Percentiles rank a stretch among this genome's conserved stretches.
These are phyloP conservation scores for Sarcomyxa edulis DNA, from an alignment of 768 basidiomycete species.

Conservation along the genomic window DNA sequence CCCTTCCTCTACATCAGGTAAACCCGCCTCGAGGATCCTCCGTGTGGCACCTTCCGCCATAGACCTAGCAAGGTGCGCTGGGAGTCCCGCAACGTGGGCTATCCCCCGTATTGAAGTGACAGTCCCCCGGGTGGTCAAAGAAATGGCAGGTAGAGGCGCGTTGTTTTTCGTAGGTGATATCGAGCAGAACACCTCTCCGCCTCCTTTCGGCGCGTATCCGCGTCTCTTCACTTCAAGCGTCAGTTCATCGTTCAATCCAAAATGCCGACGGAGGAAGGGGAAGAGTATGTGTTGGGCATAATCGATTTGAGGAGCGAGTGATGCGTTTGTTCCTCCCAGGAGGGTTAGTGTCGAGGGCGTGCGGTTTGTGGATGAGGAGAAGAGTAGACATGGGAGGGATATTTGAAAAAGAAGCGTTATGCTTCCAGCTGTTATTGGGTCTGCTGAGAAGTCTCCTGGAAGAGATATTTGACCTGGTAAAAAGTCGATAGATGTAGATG, in stretches of 20 bases:
- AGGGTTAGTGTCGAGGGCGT: slow-evolving; percentile 46
- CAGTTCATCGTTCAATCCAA: slow-evolving; percentile 34
- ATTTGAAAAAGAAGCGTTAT: slow-evolving; percentile 69
- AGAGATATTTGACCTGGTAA: slow-evolving; percentile 39
- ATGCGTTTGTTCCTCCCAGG: slow-evolving; percentile 70
- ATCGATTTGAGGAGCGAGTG: slow-evolving; percentile 70
- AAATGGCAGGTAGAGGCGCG: slow-evolving; percentile 8
- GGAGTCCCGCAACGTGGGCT: slow-evolving; percentile 66
- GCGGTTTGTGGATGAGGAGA: slow-evolving; percentile 27
- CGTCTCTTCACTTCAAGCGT: slow-evolving; percentile 46
- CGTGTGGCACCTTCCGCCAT: slow-evolving; percentile 52
- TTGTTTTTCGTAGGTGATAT: slow-evolving; percentile 1
- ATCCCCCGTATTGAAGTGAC: slow-evolving; percentile 48
- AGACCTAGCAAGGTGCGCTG: slow-evolving; percentile 42
- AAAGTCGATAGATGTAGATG: slow-evolving; percentile 52
- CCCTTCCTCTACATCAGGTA: slow-evolving; percentile 12
- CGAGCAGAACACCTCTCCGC: slow-evolving; percentile 45
- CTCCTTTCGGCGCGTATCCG: slow-evolving; percentile 73
- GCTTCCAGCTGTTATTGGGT: slow-evolving; percentile 55
- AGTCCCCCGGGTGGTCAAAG: slow-evolving; percentile 49
- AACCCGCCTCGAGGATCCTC: slow-evolving; percentile 36
- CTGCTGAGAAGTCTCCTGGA: slow-evolving; percentile 34
- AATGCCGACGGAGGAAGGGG: slow-evolving; percentile 60
- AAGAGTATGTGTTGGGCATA: slow-evolving; percentile 62
- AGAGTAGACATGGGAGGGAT: slow-evolving; percentile 63